Percentiles rank a stretch among this genome's conserved stretches.
Conservation (phyloP, 2,329 filamentous ascomycete genomes). For the Apiospora pterosperma region DNA sequence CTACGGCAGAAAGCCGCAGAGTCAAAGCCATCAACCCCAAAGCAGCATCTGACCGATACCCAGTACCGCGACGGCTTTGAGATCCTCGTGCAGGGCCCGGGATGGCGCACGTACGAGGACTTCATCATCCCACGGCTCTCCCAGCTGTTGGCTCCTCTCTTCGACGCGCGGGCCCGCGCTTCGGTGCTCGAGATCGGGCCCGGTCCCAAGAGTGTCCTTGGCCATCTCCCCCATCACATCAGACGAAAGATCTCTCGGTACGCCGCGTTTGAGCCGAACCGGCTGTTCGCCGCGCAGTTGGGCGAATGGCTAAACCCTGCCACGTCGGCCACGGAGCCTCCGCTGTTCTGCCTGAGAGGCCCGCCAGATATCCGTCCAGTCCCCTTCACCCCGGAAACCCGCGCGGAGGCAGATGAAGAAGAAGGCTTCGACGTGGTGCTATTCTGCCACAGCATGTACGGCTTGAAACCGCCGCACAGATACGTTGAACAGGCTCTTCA, state of each 20-base stretch:
- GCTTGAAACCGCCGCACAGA: conserved; percentile 44
- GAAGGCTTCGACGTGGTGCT: conserved; percentile 49
- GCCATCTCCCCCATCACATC: conserved; percentile 37
- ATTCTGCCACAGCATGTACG: conserved; percentile 64
- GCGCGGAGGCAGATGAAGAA: conserved; percentile 25
- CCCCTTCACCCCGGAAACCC: conserved; percentile 33
- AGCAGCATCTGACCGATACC: conserved; percentile 38
- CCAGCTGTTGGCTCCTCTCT: conserved; percentile 35
- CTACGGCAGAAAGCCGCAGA: conserved; percentile 29
- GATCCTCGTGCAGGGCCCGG: conserved; percentile 32
- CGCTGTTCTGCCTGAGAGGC: conserved; percentile 38
- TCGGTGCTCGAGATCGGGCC: conserved; percentile 61
- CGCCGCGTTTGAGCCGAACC: conserved; percentile 51
- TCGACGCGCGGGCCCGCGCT: conserved; percentile 36
- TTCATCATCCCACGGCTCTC: conserved; percentile 51
- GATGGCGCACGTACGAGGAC: conserved; percentile 37
- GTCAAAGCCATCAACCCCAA: conserved; percentile 20
- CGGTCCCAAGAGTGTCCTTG: conserved; percentile 52
- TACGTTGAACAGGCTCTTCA: conserved; percentile 44
- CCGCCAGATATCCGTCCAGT: conserved; percentile 33
- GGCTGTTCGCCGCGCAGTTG: conserved; percentile 39
- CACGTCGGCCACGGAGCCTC: conserved; percentile 21
- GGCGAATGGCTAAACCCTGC: conserved; percentile 35
- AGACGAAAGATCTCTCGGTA: conserved; percentile 46
- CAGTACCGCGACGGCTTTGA: conserved; percentile 48